These are phyloP conservation scores for Vairimorpha necatrix DNA, from an alignment of 371 early-diverging fungal genomes.

Conservation along the genomic window DNA sequence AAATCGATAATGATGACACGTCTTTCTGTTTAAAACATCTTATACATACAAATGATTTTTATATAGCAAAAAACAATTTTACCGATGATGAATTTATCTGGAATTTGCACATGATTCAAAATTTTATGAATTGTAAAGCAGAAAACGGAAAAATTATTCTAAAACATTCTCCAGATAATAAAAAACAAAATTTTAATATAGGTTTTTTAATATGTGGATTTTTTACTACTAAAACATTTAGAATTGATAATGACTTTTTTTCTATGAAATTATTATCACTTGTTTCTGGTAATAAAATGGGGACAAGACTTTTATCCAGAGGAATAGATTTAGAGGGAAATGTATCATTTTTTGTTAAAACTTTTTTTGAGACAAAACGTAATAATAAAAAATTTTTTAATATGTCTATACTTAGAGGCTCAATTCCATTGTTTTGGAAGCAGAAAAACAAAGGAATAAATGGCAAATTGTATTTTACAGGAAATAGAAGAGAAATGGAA, in stretches of 20 bases:
- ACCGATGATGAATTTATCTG: conserved; percentile 46
- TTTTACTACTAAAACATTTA: conserved; percentile 17
- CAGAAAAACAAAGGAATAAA: conserved; percentile 42
- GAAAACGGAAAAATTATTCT: neutral
- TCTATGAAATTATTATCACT: conserved; percentile 42
- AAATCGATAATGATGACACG: neutral
- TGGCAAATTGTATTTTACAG: conserved; percentile 64
- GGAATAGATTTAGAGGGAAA: conserved; percentile 56
- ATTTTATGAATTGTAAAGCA: neutral
- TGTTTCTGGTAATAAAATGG: conserved; percentile 54
- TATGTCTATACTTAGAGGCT: conserved; percentile 47
- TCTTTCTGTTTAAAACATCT: conserved; percentile 35
- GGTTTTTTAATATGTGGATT: conserved; percentile 49
- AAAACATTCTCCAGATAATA: neutral
- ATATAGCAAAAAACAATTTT: conserved; percentile 10
- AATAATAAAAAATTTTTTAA: conserved; percentile 28
- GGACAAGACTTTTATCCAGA: conserved; percentile 51
- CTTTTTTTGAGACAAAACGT: conserved; percentile 21
- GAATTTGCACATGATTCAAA: conserved; percentile 43
- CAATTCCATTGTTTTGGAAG: conserved; percentile 57
- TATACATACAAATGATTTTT: conserved; percentile 40
- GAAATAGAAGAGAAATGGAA: conserved; percentile 68
- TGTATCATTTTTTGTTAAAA: conserved; percentile 59
- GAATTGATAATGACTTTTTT: conserved; percentile 5
- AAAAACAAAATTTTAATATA: neutral